Conservation (phyloP, 2,329 filamentous ascomycete genomes). For the Microascus cirrosus region DNA sequence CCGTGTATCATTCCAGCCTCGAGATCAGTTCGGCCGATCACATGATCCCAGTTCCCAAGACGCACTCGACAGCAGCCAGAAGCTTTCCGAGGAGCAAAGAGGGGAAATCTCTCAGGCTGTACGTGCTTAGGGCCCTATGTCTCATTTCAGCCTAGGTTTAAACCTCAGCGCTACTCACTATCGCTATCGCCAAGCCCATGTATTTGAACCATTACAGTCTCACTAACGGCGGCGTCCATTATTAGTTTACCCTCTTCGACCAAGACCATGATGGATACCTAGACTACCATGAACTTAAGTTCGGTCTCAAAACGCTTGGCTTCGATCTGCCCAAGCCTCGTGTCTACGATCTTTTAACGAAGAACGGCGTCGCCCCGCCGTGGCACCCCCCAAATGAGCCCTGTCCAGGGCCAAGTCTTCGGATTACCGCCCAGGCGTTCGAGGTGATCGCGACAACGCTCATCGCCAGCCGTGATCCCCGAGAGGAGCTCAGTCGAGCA, state of each 20-base stretch:
- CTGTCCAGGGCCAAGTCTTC: slow-evolving; percentile 50
- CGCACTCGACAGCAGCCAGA: slow-evolving; percentile 6
- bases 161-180: not conserved
- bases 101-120: slow-evolving; percentile 10
- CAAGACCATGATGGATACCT: slow-evolving; percentile 54
- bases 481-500: slow-evolving; percentile 82
- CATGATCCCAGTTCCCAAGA: slow-evolving; percentile 5
- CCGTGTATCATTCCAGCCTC: slow-evolving; percentile 5
- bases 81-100: slow-evolving; percentile 10
- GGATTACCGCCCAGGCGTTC: slow-evolving; percentile 63
- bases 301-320: slow-evolving; percentile 88
- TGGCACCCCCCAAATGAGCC: slow-evolving; percentile 42
- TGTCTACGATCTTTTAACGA: slow-evolving; percentile 68
- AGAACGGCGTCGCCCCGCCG: slow-evolving; percentile 64
- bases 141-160: not conserved
- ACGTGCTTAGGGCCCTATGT: not conserved
- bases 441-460: slow-evolving; percentile 68
- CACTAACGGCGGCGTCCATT: not conserved
- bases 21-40: not conserved
- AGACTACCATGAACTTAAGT: slow-evolving; percentile 97
- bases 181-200: not conserved
- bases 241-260: slow-evolving; percentile 10
- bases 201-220: not conserved
- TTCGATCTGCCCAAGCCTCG: slow-evolving; percentile 85
- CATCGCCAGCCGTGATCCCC: slow-evolving; percentile 72